phyloP scores from a whole-genome alignment of 2,329 filamentous ascomycete genomes.

The Teratosphaeria pseudoeucalypti region DNA sequence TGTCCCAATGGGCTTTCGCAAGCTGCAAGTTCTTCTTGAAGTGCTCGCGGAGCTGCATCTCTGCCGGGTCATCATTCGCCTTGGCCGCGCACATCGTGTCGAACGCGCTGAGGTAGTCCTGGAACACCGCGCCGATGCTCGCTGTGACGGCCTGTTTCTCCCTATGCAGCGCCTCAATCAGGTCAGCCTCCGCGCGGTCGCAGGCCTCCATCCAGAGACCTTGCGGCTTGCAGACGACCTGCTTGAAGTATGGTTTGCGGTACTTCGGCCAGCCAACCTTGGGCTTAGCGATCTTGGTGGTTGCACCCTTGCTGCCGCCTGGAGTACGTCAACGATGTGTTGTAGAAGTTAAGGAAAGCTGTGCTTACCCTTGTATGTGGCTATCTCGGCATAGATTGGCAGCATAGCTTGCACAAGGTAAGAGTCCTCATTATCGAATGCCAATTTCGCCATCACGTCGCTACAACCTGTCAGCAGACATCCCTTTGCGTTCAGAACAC shows the following conservation, averaged over 20 bases:
- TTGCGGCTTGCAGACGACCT: neutral
- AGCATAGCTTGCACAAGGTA: slow-evolving; percentile 9
- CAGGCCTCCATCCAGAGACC: neutral
- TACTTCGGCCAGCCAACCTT: neutral
- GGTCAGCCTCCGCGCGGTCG: neutral
- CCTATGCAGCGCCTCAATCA: neutral
- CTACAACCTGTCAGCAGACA: no score
- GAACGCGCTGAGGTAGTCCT: slow-evolving; percentile 6
- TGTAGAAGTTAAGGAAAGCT: no score
- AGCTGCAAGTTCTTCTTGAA: slow-evolving; percentile 2
- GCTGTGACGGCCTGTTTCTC: neutral
- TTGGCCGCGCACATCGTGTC: slow-evolving; percentile 6
- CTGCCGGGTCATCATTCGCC: slow-evolving; percentile 2
- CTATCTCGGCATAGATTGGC: slow-evolving; percentile 7
- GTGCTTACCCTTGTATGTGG: neutral
- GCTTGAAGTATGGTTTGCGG: neutral
- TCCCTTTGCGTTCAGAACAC: no score
- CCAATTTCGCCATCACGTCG: no score
- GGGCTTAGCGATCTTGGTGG: neutral
- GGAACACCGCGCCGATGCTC: slow-evolving; percentile 1
- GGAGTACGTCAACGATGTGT: no score
- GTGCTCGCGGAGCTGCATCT: slow-evolving; percentile 5
- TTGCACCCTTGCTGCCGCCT: neutral
- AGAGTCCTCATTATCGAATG: neutral
- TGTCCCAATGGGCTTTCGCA: slow-evolving; percentile 2